Evolutionary conservation across 345 rosid species (phyloP), one percentile per base, ranked within the genome.

Genomic region (Toxicodendron radicans): DNA sequence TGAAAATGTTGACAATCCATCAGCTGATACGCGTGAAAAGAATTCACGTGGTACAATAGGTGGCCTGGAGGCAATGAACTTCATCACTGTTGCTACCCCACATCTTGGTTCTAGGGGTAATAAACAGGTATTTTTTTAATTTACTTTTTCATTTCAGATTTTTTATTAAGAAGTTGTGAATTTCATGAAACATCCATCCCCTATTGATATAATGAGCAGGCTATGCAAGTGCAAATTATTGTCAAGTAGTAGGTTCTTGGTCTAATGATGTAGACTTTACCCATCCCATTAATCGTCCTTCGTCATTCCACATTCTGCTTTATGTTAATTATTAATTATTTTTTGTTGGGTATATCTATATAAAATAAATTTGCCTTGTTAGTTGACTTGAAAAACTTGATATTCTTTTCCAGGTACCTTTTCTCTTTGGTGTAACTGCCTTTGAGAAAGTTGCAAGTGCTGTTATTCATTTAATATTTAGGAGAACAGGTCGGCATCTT

Each of bases 41-140:
- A 74, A 81, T 61, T 57, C 81, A 41, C 57, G 62, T 67, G 91
- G 88, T 49, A 87, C 93, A 3, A 89, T 93, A 56, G 90, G 87
- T 78, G 97, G 97, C 68, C 78, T 96, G 84, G 97, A 89, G 86
- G 87, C 98, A 69, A 51, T 92, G 78, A 93, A 96, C 78, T 96
- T 96, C 79, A 82, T 95, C 75, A 88, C 97, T 58, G 97, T 90
- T 71, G 99, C 97, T 68, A 87, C 99, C 7, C 99, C 98, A 56
- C 99, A 96, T 85, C 97, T 93, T 80, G 99, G 98, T 68, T 96
- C 98, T 3, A 89, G 93, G 88, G 97, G 98, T 52, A 92, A 96
- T 75, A 93, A 82, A 74, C 97, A 96, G 97, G 99, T 96, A 80
- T 10, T 10, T 23, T 45, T 45, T 64, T 71, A 38, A 38, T 38